Conservation (phyloP, 306 rosid genomes). For the Gastrolobium villosum region DNA sequence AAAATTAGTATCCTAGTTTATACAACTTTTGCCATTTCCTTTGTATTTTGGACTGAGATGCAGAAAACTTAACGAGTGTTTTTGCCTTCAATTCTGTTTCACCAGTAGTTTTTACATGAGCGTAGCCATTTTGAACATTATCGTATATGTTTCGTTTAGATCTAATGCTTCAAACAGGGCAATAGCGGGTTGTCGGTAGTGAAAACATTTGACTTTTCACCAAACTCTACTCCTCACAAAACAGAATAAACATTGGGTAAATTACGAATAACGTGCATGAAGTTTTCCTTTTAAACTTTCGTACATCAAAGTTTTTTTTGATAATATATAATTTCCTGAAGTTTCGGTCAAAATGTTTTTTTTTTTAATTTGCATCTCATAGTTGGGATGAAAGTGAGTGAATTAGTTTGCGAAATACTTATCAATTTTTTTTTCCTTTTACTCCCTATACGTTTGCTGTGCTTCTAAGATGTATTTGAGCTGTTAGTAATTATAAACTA, state of each 20-base stretch:
- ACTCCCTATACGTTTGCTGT: too few relatives aligned
- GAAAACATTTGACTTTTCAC: not conserved
- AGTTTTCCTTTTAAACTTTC: not conserved
- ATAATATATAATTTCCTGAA: too few relatives aligned
- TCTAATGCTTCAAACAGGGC: not conserved
- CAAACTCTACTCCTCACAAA: not conserved
- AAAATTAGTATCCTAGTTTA: conserved; percentile 28
- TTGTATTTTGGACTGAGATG: not conserved
- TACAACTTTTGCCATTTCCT: conserved; percentile 7
- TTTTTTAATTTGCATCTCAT: too few relatives aligned
- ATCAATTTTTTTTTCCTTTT: too few relatives aligned
- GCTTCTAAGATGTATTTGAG: too few relatives aligned
- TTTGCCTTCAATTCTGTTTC: conserved; percentile 21
- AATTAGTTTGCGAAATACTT: too few relatives aligned
- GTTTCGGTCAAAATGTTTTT: too few relatives aligned
- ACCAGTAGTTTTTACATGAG: conserved; percentile 49
- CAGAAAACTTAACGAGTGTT: not conserved
- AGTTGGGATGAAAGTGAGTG: too few relatives aligned
- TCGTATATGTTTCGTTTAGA: conserved; percentile 49
- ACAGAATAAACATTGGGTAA: not conserved
- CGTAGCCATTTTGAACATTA: too few relatives aligned
- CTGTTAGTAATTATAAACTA: too few relatives aligned
- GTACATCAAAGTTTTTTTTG: not conserved
- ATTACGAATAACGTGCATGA: not conserved
- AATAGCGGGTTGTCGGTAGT: not conserved